Base-by-base conservation (phyloP, 2,329 filamentous ascomycete genomes). In the Claviceps monticola region DNA sequence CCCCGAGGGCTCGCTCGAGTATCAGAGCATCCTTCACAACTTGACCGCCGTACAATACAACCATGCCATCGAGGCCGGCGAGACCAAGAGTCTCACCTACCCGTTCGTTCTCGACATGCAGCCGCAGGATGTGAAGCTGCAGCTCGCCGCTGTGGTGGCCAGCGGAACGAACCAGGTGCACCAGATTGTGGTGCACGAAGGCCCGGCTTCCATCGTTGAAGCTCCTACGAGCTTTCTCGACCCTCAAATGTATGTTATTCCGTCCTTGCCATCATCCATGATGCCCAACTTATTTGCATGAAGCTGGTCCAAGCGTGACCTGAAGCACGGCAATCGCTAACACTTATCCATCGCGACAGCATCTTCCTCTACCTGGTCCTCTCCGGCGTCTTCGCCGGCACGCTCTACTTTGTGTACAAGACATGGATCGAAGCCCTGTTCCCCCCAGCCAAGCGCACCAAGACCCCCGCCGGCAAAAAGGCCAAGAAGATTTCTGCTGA, bases 361-460 rank as follows among this genome's bases (percentile, higher is more conserved):
- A 88, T 97, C 73, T 98, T 98, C 82, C 82, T 98, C 56, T 97
- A 97, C 76, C 76, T 95, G 66, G 83, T 97, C 75, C 85, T 98
- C 61, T 75, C 84, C 51, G 83, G 78, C 56, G 79, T 77, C 56
- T 94, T 95, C 66, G 81, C 72, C 58, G 89, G 86, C 56, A 88
- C 84, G 51, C 80, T 85, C 66, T 96, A 91, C 81, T 95, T 95
- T 71, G 88, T 96, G 73, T 98, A 98, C 80, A 93, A 85, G 75
- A 95, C 91, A 63, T 97, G 91, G 89, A 86, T 98, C 71, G 87
- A 89, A 62, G 84, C 89, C 14, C 86, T 98, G 66, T 95, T 97
- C 77, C 91, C 93, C 48, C 88, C 95, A 76, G 83, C 84, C 59
- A 86, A 88, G 74, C 80, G 82, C 73, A 72, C 78, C 53, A 76